These are phyloP conservation scores for Oryza nivara DNA, from an alignment of 176 grass and related monocot species.

Conservation along the genomic window DNA sequence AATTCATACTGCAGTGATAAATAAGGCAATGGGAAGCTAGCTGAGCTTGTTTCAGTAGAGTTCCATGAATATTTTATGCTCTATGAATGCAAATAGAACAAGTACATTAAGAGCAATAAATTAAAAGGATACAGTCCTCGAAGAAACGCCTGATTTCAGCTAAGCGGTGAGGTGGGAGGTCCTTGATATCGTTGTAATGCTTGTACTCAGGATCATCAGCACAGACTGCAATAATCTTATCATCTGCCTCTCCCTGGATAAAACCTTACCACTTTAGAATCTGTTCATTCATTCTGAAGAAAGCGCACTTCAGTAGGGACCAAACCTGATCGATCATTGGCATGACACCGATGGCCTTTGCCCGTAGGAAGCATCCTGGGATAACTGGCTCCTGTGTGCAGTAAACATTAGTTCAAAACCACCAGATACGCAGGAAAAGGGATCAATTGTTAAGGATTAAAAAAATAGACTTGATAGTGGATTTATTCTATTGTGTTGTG, in stretches of 20 bases:
- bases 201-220: slow-evolving; percentile 82
- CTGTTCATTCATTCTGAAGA: background rate
- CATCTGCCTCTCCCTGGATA: slow-evolving; percentile 71
- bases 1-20: background rate
- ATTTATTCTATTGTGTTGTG: background rate
- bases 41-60: background rate
- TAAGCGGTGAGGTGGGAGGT: slow-evolving; percentile 72
- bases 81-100: background rate
- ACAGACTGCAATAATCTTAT: slow-evolving; percentile 88
- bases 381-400: slow-evolving; percentile 63
- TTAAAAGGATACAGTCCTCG: slow-evolving; percentile 73
- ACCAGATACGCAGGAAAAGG: slow-evolving; percentile 24
- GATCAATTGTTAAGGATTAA: background rate
- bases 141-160: slow-evolving; percentile 90
- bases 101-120: slow-evolving; percentile 10
- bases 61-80: background rate
- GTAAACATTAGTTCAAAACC: slow-evolving; percentile 14
- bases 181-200: slow-evolving; percentile 78
- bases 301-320: slow-evolving; percentile 25
- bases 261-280: slow-evolving; percentile 21
- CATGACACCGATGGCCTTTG: slow-evolving; percentile 80
- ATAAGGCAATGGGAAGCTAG: background rate
- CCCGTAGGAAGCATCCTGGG: slow-evolving; percentile 66
- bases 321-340: slow-evolving; percentile 86
- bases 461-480: background rate